phyloP scores from a whole-genome alignment of 306 rosid genomes.

The Nissolia schottii region DNA sequence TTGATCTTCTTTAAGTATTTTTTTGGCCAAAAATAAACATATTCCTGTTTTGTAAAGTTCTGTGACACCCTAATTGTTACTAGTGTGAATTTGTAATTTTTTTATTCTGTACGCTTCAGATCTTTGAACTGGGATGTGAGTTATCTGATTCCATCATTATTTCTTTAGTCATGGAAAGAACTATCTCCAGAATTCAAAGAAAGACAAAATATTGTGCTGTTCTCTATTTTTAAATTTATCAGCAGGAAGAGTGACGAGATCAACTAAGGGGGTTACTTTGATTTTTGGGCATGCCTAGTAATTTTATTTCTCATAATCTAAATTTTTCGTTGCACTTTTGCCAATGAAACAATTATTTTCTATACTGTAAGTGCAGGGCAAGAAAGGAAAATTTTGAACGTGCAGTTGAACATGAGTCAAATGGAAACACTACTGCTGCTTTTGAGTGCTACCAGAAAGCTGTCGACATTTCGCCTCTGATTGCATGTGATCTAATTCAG shows the following conservation, averaged over 20 bases:
- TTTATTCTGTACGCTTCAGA: background rate
- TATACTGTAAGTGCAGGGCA: slow-evolving; percentile 39
- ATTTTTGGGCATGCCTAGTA: background rate
- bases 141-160: background rate
- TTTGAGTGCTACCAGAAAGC: slow-evolving; percentile 96
- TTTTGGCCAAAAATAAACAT: background rate
- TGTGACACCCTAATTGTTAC: background rate
- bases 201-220: background rate
- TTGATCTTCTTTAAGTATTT: background rate
- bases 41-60: background rate
- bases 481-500: slow-evolving; percentile 78
- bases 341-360: slow-evolving; percentile 12
- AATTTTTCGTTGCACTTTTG: background rate
- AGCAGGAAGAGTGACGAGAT: too few species aligned
- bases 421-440: slow-evolving; percentile 83
- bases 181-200: background rate
- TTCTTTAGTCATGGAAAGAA: background rate
- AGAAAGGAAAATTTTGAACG: slow-evolving; percentile 87
- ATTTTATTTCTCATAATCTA: background rate
- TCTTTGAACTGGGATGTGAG: background rate
- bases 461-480: slow-evolving; percentile 79
- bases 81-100: background rate
- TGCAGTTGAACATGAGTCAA: slow-evolving; percentile 67
- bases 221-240: too few species aligned
- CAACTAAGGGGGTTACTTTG: slow-evolving; percentile 2